Evolutionary conservation across 2,329 filamentous ascomycete species (phyloP), one percentile per base, ranked within the genome.

Genomic region (Claviceps maximensis): DNA sequence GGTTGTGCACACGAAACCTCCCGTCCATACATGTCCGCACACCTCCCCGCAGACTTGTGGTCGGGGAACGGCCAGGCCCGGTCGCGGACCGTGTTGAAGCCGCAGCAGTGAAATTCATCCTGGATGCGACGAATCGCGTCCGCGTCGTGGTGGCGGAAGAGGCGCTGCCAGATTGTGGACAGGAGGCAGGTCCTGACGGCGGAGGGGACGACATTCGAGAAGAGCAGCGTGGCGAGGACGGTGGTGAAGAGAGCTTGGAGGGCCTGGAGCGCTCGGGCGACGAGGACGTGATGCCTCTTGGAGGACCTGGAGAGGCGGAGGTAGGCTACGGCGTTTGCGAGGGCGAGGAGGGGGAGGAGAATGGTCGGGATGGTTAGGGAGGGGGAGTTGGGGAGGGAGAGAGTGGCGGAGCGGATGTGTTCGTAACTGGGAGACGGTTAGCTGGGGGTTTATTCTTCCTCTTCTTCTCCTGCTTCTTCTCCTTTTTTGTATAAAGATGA

Each of bases 91-190:
- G 69, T 75, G 50, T 70, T 71, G 47, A 84, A 72, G 1, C 83
- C 83, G 58, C 83, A 87, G 67, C 83, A 87, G 13, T 74, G 61
- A 36, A 84, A 73, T 0, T 72, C 63, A 60, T 86, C 78, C 58
- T 87, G 82, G 52, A 87, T 82, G 2, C 66, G 65, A 48, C 71
- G 69, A 52, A 86, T 74, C 2, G 71, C 64, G 2, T 57, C 59
- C 1, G 55, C 70, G 54, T 84, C 67, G 56, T 80, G 78, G 1
- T 55, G 53, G 36, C 56, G 55, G 42, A 58, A 62, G 3, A 60
- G 53, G 1, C 47, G 50, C 52, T 62, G 61, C 61, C 60, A 62
- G 29, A 51, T 47, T 0, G 53, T 55, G 4, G 56, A 53, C 19
- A 61, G 51, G 10, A 58, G 44, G 19, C 61, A 62, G 9, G 49